phyloP scores from a whole-genome alignment of 306 rosid genomes.

The Psophocarpus tetragonolobus region DNA sequence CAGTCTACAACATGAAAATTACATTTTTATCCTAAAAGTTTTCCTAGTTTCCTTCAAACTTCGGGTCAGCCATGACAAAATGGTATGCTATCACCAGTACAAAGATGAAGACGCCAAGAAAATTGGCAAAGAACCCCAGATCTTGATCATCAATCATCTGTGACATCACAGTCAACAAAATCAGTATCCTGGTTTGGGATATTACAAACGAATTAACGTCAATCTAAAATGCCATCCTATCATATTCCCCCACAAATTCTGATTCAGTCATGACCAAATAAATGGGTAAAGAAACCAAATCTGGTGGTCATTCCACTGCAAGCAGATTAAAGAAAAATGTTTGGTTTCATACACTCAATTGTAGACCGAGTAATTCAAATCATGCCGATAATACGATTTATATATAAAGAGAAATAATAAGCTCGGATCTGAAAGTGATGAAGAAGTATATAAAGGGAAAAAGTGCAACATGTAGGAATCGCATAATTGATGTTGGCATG shows the following conservation, averaged over 20 bases:
- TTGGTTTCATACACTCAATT: background rate
- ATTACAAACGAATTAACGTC: constrained; percentile 7
- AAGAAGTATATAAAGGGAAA: background rate
- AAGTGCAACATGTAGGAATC: background rate
- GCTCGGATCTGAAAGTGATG: constrained; percentile 32
- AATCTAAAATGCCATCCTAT: background rate
- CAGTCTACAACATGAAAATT: constrained; percentile 38
- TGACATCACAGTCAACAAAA: constrained; percentile 27
- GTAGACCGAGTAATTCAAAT: background rate
- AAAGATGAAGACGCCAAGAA: constrained; percentile 84
- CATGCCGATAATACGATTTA: background rate
- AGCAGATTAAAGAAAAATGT: background rate
- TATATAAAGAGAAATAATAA: background rate
- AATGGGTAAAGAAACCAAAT: constrained; percentile 57
- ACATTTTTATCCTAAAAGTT: constrained; percentile 28
- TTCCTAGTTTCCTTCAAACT: constrained; percentile 69
- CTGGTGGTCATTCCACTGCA: background rate
- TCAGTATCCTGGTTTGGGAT: background rate
- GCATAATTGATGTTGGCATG: constrained; percentile 1
- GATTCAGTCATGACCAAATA: constrained; percentile 20
- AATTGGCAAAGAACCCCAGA: constrained; percentile 91
- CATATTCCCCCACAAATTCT: background rate
- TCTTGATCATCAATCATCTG: constrained; percentile 92
- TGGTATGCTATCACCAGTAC: constrained; percentile 85
- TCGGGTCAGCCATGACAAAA: constrained; percentile 87